Base-by-base conservation (phyloP, 1,284 basidiomycete genomes). In the Cerioporus squamosus region DNA sequence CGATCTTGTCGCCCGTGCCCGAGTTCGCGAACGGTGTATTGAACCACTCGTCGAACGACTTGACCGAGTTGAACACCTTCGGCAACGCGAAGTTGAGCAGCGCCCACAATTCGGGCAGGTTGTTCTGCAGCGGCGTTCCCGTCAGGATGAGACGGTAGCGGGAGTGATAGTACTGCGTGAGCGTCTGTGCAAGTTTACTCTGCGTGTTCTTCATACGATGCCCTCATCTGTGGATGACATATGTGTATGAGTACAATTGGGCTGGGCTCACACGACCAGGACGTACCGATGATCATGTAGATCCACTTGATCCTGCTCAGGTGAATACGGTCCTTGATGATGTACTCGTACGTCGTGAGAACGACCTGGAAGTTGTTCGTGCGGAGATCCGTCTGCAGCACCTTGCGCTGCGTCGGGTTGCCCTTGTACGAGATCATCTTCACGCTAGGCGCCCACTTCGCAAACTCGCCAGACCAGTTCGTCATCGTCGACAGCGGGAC, bases 11-110 rank as follows among this genome's bases (percentile, higher is more conserved):
- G 20, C 91, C 90, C 0, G 91, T 90, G 36, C 97, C 97, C 17
- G 96, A 95, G 76, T 97, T 98, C 62, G 97, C 97, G 68, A 99
- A 99, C 0, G 97, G 97, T 2, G 97, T 98, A 78, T 99, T 99
- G 84, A 99, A 99, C 97, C 97, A 99, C 73, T 99, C 97, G 72
- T 99, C 97, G 72, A 99, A 99, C 46, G 95, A 97, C 76, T 98
- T 98, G 67, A 98, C 96, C 4, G 97, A 99, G 80, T 99, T 99
- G 85, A 99, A 99, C 71, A 99, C 91, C 78, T 95, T 98, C 22
- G 97, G 97, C 18, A 99, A 81, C 47, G 96, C 97, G 72, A 99
- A 99, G 77, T 99, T 99, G 73, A 99, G 91, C 57, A 99, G 81
- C 2, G 97, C 88, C 97, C 97, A 99, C 42, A 99, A 79, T 76